A percentile compares a stretch with the other conserved stretches of the same genome.
These are phyloP conservation scores for Phaeoacremonium minimum DNA, from an alignment of 2,329 filamentous ascomycete species.

Conservation along the genomic window DNA sequence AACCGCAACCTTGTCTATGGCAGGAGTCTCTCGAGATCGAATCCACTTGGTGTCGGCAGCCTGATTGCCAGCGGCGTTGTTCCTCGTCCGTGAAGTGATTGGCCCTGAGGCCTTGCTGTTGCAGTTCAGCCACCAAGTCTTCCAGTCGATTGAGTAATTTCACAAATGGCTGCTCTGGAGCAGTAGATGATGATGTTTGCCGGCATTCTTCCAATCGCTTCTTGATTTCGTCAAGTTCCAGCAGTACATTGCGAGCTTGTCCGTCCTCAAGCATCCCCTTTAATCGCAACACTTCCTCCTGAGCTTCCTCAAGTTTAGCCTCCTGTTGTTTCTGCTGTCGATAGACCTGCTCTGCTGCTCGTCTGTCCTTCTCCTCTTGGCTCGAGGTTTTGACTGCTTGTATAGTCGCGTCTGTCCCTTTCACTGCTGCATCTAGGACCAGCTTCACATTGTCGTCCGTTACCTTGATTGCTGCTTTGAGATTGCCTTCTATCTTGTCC, in stretches of 20 bases:
- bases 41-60: no score
- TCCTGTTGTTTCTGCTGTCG: neutral
- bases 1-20: no score
- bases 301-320: neutral
- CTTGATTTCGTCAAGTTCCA: neutral
- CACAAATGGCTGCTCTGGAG: conserved; percentile 1
- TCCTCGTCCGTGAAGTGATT: neutral
- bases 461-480: neutral
- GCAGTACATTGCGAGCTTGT: no score
- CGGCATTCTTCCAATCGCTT: conserved; percentile 1
- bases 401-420: conserved; percentile 1
- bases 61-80: no score
- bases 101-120: neutral
- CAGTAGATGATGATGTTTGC: conserved; percentile 1
- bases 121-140: neutral
- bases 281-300: conserved; percentile 2
- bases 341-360: neutral
- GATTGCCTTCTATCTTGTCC: conserved; percentile 1
- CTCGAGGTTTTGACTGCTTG: neutral
- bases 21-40: no score
- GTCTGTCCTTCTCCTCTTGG: conserved; percentile 1
- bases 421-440: no score
- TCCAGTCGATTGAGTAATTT: neutral
- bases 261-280: neutral
- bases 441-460: neutral